Evolutionary conservation across 2,329 filamentous ascomycete species (phyloP), one percentile per base, ranked within the genome.

Genomic region (Trichoderma sp.): DNA sequence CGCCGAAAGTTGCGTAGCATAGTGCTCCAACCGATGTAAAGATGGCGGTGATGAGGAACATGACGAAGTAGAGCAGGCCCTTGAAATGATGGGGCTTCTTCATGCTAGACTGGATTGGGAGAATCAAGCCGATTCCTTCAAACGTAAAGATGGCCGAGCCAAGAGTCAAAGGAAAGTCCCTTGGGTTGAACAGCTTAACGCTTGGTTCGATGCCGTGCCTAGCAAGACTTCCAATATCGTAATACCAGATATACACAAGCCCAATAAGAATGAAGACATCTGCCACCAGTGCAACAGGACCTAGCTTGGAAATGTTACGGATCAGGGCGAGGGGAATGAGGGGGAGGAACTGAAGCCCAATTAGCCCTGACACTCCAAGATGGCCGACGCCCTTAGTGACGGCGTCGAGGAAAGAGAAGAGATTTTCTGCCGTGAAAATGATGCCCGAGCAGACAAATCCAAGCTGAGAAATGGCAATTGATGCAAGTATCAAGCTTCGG

Each of bases 381-480:
- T 86, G 86, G 28, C 83, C 80, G 4, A 81, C 77, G 39, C 84
- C 83, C 4, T 82, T 78, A 1, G 85, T 83, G 39, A 93, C 87
- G 2, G 92, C 92, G 34, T 88, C 82, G 28, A 91, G 81, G 80
- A 94, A 93, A 0, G 90, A 88, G 50, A 85, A 85, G 23, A 93
- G 80, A 76, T 94, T 94, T 78, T 94, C 91, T 0, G 92, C 92
- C 0, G 91, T 91, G 76, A 94, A 94, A 68, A 94, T 92, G 65
- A 93, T 87, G 36, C 92, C 92, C 0, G 92, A 89, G 75, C 92
- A 94, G 55, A 94, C 92, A 74, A 94, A 94, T 2, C 92, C 92
- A 15, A 94, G 84, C 78, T 94, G 92, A 0, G 92, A 94, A 12
- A 94, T 85, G 0, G 90, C 88, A 78, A 94, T 91, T 13, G 91